Percentiles rank a stretch among this genome's conserved stretches.
Conservation (phyloP, 805 yeast species). For the Cyberlindnera mycetangii region DNA sequence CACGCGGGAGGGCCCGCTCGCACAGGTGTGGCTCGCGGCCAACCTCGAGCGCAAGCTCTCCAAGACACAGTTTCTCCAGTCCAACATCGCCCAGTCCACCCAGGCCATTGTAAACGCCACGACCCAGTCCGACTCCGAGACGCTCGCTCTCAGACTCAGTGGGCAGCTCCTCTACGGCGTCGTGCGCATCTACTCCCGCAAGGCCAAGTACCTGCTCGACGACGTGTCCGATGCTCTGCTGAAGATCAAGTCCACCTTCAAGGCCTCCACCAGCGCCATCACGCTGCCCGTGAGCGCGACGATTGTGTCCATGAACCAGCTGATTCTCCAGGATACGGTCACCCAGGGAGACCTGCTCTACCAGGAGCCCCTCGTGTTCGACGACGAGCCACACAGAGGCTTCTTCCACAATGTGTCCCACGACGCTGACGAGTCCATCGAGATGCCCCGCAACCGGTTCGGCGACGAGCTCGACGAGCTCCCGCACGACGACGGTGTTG, state of each 20-base stretch:
- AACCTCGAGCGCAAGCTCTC: constrained; percentile 77
- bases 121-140: constrained; percentile 35
- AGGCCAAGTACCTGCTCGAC: constrained; percentile 77
- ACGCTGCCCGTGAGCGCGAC: constrained; percentile 61
- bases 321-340: constrained; percentile 72
- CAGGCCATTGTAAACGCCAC: constrained; percentile 56
- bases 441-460: constrained; percentile 53
- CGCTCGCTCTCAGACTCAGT: constrained; percentile 75
- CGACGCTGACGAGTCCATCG: constrained; percentile 56
- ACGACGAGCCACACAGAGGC: constrained; percentile 25
- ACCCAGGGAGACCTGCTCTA: constrained; percentile 72
- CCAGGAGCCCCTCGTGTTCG: constrained; percentile 52
- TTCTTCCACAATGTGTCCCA: constrained; percentile 22
- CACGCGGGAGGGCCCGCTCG: constrained; percentile 77
- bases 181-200: constrained; percentile 79
- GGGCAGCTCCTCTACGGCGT: constrained; percentile 87
- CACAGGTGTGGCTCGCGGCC: constrained; percentile 91
- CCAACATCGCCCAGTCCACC: constrained; percentile 67
- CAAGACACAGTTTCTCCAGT: constrained; percentile 66
- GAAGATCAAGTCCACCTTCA: constrained; percentile 68
- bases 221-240: constrained; percentile 77
- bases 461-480: constrained; percentile 29
- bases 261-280: constrained; percentile 41
- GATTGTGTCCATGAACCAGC: constrained; percentile 52
- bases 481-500: constrained; percentile 43